Evolutionary conservation across 306 rosid species (phyloP), one percentile per base, ranked within the genome.

Genomic region (Rubus idaeus): DNA sequence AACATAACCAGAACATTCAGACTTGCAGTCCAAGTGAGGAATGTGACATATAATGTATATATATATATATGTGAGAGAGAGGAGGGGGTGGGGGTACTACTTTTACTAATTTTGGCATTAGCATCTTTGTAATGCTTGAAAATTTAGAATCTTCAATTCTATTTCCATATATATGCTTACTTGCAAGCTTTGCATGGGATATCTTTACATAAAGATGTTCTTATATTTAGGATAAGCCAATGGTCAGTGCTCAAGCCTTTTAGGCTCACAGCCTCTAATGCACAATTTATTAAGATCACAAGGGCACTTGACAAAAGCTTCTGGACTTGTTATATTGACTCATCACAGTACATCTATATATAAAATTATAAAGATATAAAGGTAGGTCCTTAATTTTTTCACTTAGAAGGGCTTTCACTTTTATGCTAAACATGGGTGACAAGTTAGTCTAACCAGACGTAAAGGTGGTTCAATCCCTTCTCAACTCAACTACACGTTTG

Each of bases 1-100:
- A 6, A 51, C 5, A 51, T 51, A 51, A 6, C 26, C 18, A 53
- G 65, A 53, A 72, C n/a, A 52, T 71, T 37, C 30, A 46, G 20
- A 30, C 76, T 66, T 74, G 75, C 17, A 39, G 39, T 7, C 45
- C 68, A 79, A 72, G 84, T 56, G 82, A 72, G 47, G 17, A 51
- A 30, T 30, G 35, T 30, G 1, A 30, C 35, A 30, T 30, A 30
- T 30, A 30, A n/a, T n/a, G n/a, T 30, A 30, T 30, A 30, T 30
- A 30, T 30, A 30, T 30, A 30, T 30, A 30, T 30, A 30, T 30
- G 1, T 30, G 10, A 30, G 35, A 30, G 35, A 30, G 35, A 30
- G 35, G 35, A 1, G 35, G 35, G 35, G 35, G 35, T 0, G 35
- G 35, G 1, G 35, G 35, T 30, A 2, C 2, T 30, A 30, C 35